These are phyloP conservation scores for Raddia guianensis DNA, from an alignment of 176 grass and related monocot genomes.

Conservation along the genomic window DNA sequence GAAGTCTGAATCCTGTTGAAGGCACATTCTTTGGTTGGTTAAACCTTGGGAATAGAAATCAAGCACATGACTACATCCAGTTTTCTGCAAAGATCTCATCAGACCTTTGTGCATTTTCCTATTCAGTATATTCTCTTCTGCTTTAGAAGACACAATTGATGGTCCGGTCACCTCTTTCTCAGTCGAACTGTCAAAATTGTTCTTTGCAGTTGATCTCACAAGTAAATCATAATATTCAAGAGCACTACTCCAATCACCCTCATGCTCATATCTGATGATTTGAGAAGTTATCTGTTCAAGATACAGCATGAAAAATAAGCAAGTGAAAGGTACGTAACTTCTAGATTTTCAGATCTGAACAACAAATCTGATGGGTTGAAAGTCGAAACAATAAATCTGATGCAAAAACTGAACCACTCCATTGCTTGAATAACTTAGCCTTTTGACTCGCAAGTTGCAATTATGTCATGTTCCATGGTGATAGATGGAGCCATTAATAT, in stretches of 20 bases:
- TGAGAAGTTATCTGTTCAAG: conserved; percentile 75
- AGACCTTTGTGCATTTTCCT: conserved; percentile 91
- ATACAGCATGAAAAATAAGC: conserved; percentile 31
- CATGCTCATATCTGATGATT: conserved; percentile 91
- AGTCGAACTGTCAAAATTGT: conserved; percentile 34
- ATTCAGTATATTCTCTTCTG: conserved; percentile 51
- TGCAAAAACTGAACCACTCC: background rate
- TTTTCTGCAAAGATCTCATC: conserved; percentile 96
- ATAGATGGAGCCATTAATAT: background rate
- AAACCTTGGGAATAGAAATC: conserved; percentile 92
- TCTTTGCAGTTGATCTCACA: conserved; percentile 66
- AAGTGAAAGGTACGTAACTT: conserved; percentile 33
- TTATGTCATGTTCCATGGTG: background rate
- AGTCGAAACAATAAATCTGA: conserved; percentile 19
- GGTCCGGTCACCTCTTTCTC: conserved; percentile 41
- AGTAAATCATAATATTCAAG: conserved; percentile 94
- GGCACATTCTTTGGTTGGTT: conserved; percentile 57
- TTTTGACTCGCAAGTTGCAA: background rate
- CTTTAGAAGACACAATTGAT: conserved; percentile 45
- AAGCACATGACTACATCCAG: conserved; percentile 92
- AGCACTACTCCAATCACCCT: conserved; percentile 86
- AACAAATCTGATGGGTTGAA: background rate
- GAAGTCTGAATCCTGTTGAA: conserved; percentile 82
- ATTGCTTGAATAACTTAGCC: background rate
- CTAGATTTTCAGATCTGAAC: background rate